Evolutionary conservation across 2,329 filamentous ascomycete species (phyloP), one percentile per base, ranked within the genome.

Genomic region (Aureobasidium sp.): DNA sequence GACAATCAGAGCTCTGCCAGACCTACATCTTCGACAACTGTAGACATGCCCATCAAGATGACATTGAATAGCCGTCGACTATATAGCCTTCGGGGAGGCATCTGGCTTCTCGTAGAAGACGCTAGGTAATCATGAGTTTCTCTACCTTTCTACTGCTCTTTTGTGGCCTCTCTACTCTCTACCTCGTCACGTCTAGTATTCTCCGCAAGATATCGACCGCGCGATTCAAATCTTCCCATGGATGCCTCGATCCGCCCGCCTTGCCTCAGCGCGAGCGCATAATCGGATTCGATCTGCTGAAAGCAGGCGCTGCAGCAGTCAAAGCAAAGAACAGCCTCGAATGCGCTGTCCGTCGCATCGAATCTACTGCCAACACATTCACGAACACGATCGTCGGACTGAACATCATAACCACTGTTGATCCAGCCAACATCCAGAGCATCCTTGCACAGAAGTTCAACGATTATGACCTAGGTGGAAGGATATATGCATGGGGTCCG

Each of bases 341-440:
- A 41, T n/a, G 32, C 34, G 50, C 50, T 7, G 50, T 53, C 50
- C 50, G 50, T 27, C 32, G 50, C 3, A 53, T 53, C 36, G 32
- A 34, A 17, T 53, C 50, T 20, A 53, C 50, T 9, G 50, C n/a
- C 50, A 53, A 53, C 6, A 53, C 51, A 8, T 53, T 41, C 9
- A 27, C 51, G 2, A 53, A 41, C 23, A 39, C 36, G 2, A 36
- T 41, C 5, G 23, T 29, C 12, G 39, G 37, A n/a, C 26, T 32
- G 1, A 44, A 44, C 10, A 42, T 56, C 15, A 56, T 56, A 10
- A 32, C 26, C 9, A 67, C 65, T 12, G 61, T 59, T 20, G 76
- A 78, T 63, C 75, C 74, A 0, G 74, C 75, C 57, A 78, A 78
- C 51, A 64, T 78, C 63, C 76, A 78, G 66, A 71, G 74, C 0